Conservation (phyloP, 345 rosid species). For the Lepidium didymum region DNA sequence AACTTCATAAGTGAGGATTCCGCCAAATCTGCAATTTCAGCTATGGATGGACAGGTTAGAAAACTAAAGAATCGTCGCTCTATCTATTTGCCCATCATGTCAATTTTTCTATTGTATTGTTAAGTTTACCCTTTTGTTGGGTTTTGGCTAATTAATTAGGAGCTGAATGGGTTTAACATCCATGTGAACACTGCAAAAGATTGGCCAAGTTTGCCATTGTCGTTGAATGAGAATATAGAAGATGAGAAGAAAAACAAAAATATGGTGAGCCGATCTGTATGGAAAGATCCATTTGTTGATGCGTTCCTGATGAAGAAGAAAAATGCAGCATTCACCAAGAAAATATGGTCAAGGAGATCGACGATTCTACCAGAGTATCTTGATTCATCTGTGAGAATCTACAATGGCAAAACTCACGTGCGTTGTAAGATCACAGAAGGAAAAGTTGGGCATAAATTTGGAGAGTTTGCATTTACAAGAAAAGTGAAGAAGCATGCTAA, state of each 20-base stretch:
- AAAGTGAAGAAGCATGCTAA: constrained; percentile 29
- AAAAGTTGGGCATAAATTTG: constrained; percentile 46
- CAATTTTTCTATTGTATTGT: neutral
- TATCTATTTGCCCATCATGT: neutral
- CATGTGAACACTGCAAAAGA: constrained; percentile 52
- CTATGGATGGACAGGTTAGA: constrained; percentile 74
- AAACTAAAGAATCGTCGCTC: neutral
- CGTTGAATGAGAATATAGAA: constrained; percentile 9
- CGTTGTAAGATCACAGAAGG: constrained; percentile 43
- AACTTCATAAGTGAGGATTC: constrained; percentile 35
- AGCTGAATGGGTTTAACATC: constrained; percentile 48
- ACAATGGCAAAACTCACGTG: constrained; percentile 41
- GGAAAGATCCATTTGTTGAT: constrained; percentile 47
- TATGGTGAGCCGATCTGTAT: constrained; percentile 32
- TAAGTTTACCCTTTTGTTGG: neutral
- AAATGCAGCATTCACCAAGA: constrained; percentile 32
- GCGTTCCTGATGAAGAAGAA: constrained; percentile 39
- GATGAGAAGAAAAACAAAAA: constrained; percentile 17
- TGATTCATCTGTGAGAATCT: constrained; percentile 33
- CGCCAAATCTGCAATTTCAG: constrained; percentile 53
- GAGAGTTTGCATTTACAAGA: constrained; percentile 42
- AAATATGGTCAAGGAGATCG: constrained; percentile 45
- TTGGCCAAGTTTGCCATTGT: constrained; percentile 31
- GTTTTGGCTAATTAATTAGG: constrained; percentile 32
- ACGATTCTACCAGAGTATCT: constrained; percentile 43